Evolutionary conservation across 2,329 filamentous ascomycete genomes (phyloP).

Genomic region (Fusarium mexicanum): DNA sequence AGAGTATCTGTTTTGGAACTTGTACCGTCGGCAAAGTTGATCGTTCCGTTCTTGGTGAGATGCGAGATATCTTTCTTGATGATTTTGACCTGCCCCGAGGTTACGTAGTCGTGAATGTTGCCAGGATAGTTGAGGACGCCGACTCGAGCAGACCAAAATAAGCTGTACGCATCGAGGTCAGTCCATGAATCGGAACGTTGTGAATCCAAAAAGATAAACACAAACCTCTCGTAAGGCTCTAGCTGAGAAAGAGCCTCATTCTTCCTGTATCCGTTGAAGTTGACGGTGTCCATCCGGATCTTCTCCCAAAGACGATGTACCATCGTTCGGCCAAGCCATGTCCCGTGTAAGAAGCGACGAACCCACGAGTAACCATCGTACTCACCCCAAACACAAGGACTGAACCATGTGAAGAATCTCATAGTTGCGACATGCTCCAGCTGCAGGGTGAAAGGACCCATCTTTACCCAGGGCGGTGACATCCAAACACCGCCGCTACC

Average conservation of each 20-base stretch:
- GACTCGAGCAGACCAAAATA: neutral
- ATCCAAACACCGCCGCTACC: neutral
- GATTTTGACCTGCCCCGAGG: neutral
- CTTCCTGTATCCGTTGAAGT: neutral
- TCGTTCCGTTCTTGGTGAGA: rapidly evolving
- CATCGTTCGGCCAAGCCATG: neutral
- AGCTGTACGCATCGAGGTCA: neutral
- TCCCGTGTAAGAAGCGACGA: neutral
- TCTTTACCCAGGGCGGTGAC: neutral
- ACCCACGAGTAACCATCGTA: neutral
- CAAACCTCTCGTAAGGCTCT: neutral
- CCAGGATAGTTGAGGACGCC: neutral
- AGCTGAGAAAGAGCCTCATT: rapidly evolving
- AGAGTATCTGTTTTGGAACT: neutral
- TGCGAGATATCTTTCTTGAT: neutral
- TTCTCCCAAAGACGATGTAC: neutral
- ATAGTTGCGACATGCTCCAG: neutral
- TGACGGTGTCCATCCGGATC: neutral
- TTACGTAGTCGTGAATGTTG: neutral
- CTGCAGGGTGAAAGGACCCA: neutral
- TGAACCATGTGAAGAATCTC: neutral
- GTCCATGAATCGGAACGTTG: rapidly evolving
- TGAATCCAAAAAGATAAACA: rapidly evolving
- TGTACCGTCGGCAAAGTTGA: neutral
- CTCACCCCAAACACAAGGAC: neutral